Conservation (phyloP, 345 rosid genomes). For the Citrus mangshanensis region DNA sequence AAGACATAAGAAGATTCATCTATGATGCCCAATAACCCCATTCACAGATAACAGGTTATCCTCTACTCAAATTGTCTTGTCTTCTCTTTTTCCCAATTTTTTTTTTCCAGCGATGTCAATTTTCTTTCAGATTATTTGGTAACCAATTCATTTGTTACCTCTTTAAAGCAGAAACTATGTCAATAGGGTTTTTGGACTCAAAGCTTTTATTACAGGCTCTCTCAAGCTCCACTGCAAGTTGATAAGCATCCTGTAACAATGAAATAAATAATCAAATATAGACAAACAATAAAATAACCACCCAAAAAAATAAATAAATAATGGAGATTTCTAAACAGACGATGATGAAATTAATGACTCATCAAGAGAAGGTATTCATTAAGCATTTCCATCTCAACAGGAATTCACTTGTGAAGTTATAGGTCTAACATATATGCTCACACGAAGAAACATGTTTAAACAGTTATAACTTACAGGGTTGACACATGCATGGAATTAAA, state of each 20-base stretch:
- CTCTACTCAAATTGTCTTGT: background rate
- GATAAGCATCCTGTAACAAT: slow-evolving; percentile 72
- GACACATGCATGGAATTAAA: background rate
- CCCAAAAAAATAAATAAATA: too few relatives aligned
- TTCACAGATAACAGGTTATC: background rate
- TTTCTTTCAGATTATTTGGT: background rate
- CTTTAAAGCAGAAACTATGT: slow-evolving; percentile 65
- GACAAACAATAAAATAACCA: too few relatives aligned
- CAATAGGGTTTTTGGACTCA: slow-evolving; percentile 49
- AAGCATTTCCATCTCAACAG: background rate
- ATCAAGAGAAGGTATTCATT: background rate
- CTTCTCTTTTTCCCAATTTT: background rate
- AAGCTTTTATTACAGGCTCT: slow-evolving; percentile 60
- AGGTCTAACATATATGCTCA: background rate
- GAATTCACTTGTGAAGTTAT: background rate
- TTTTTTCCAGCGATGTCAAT: background rate
- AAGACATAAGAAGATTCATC: background rate
- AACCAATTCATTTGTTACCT: slow-evolving; percentile 37
- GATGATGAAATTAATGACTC: background rate
- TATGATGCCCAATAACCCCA: background rate
- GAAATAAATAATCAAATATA: background rate
- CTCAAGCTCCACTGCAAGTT: slow-evolving; percentile 79
- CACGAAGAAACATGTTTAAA: background rate
- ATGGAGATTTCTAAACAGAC: too few relatives aligned
- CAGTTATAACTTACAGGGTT: background rate